Evolutionary conservation across 371 early-diverging fungal genomes (phyloP), one percentile per base, ranked within the genome.

Genomic region (Gilbertella persicaria): DNA sequence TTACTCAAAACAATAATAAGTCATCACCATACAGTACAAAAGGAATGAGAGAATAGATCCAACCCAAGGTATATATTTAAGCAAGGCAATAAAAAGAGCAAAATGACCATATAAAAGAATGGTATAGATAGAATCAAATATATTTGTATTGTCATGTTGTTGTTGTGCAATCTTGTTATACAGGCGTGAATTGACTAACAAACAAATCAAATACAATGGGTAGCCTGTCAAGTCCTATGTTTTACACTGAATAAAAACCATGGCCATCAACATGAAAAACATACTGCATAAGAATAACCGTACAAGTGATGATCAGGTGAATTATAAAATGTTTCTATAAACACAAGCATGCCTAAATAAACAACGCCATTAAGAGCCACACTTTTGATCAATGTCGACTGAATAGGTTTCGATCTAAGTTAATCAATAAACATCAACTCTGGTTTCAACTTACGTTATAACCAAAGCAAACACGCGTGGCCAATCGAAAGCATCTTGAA

Each of bases 1-100:
- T 65, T 72, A 78, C 78, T 79, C 80, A 43, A 76, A 79, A 30
- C 75, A 69, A 50, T 80, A 80, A 55, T 71, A 80, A 3, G 80
- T 41, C 60, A 72, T 69, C 21, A 80, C 58, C 36, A 73, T 58
- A 45, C 78, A 73, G 10, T 66, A 67, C n/a, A 62, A 57, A 17
- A 70, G 39, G 37, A 77, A 77, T 1, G 80, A 70, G 0, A 70
- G 10, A 2, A 50, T 10, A 13, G 62, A 47, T 0, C 80, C 80
- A 41, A 80, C 50, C 5, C 59, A 21, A 0, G 80, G 80, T 35
- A 75, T 51, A 1, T 29, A 47, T 20, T 62, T 60, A 16, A 78
- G 33, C n/a, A 71, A 12, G 3, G 60, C 41, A 1, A 60, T 62
- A 40, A 73, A 69, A 23, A 69, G 39, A 4, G 71, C 69, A 55